Base-by-base conservation (phyloP, 169 alveolate genomes). In the Amoebophrya sp. region DNA sequence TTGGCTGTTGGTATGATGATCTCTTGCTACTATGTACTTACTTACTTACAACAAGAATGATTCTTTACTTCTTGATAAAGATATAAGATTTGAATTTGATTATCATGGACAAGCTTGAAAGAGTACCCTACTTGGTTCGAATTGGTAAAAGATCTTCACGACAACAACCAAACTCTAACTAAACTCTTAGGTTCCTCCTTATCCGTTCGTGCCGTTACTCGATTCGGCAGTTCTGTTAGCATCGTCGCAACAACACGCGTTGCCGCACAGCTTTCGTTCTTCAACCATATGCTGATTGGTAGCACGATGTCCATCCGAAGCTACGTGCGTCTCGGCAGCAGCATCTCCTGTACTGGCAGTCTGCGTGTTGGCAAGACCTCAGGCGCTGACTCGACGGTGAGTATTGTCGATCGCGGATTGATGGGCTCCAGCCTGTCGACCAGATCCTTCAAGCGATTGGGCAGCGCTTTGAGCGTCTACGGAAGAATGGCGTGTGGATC, bases 391-490 rank as follows among this genome's bases (percentile, higher is more conserved):
- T 34, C 53, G 54, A 34, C 90, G 6, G 18, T 36, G 53, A 26
- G 41, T 2, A 1, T 89, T 0, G 29, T 89, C 41, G 90, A 89
- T 29, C 90, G 90, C 24, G 90, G n/a, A 2, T 33, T 26, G 54
- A 36, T 89, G 36, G 90, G 90, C 34, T n/a, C 90, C 41, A 89
- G 90, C 90, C 40, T 89, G 90, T 34, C 53, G 54, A 40, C 39
- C 36, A 14, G 90, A 0, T 0, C 41, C 53, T 10, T n/a, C 12
- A 36, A 14, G 90, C 90, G 53, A 24, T 47, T 40, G 36, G 90
- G 41, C 90, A 77, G 40, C 89, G 40, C 40, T 6, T 33, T 26
- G 24, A n/a, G 47, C 39, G 18, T 47, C 65, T 47, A 12, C 65
- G 6, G 29, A 6, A 18, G 29, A 18, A 14, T 29, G 18, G 39